phyloP scores from a whole-genome alignment of 768 basidiomycete genomes.

The Xerocomus brunneocitrinus region DNA sequence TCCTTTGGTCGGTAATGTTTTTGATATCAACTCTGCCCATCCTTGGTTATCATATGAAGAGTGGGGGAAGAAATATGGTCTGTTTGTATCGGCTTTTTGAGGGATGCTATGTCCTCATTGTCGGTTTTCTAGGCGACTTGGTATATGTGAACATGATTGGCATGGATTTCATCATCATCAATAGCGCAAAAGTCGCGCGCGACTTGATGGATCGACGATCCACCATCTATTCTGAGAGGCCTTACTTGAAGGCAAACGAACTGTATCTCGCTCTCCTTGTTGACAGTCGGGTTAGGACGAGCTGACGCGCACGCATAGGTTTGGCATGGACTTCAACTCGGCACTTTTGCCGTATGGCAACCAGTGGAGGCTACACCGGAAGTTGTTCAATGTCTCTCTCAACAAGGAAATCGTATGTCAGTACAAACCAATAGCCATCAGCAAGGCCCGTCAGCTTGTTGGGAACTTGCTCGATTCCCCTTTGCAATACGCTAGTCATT shows the following conservation, averaged over 20 bases:
- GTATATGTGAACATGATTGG: constrained; percentile 26
- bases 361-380: constrained; percentile 30
- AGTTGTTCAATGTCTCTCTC: constrained; percentile 18
- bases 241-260: constrained; percentile 18
- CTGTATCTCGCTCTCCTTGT: constrained; percentile 5
- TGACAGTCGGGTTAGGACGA: neutral
- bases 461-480: constrained; percentile 19
- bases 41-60: constrained; percentile 33
- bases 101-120: neutral
- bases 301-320: constrained; percentile 11
- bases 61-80: constrained; percentile 33
- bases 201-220: constrained; percentile 27
- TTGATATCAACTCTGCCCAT: constrained; percentile 15
- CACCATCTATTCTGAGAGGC: constrained; percentile 25
- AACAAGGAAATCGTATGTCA: constrained; percentile 9
- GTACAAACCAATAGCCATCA: constrained; percentile 15
- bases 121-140: constrained; percentile 15
- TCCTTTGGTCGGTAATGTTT: constrained; percentile 25
- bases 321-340: constrained; percentile 30
- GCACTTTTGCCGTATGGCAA: constrained; percentile 28
- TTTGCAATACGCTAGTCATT: constrained; percentile 15
- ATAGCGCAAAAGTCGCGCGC: constrained; percentile 17
- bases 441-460: constrained; percentile 21
- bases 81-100: neutral
- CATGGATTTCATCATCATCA: constrained; percentile 27